phyloP scores from a whole-genome alignment of 2,329 filamentous ascomycete genomes.

The Penicillium aurantiogriseum region DNA sequence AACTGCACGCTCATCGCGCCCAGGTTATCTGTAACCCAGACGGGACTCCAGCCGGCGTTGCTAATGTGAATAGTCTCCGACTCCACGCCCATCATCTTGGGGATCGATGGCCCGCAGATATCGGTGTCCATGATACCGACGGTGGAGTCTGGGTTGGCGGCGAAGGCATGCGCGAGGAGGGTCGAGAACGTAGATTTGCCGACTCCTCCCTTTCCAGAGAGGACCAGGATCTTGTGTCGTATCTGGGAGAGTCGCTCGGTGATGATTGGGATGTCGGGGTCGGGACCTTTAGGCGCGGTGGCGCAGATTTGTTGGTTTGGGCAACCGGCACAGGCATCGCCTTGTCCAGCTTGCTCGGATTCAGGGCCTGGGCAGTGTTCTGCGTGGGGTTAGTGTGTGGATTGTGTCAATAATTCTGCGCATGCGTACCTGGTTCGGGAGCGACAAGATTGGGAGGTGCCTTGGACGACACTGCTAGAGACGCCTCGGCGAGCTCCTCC shows the following conservation, averaged over 20 bases:
- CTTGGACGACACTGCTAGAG: conserved; percentile 73
- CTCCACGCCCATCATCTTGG: conserved; percentile 98
- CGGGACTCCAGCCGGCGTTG: conserved; percentile 85
- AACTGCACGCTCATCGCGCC: conserved; percentile 98
- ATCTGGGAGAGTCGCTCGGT: conserved; percentile 77
- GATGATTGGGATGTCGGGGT: conserved; percentile 89
- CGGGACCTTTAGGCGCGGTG: conserved; percentile 88
- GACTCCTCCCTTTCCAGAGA: conserved; percentile 94
- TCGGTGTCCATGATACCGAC: conserved; percentile 98
- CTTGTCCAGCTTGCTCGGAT: conserved; percentile 56
- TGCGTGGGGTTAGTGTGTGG: conserved; percentile 17
- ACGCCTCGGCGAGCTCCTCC: conserved; percentile 69
- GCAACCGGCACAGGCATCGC: conserved; percentile 87
- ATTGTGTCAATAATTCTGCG: neutral
- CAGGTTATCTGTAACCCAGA: conserved; percentile 92
- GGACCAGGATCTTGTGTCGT: conserved; percentile 85
- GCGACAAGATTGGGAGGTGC: conserved; percentile 81
- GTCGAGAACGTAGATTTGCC: conserved; percentile 94
- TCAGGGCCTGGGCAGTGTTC: conserved; percentile 88
- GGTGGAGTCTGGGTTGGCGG: conserved; percentile 70
- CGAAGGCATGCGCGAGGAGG: conserved; percentile 85
- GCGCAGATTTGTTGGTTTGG: conserved; percentile 96
- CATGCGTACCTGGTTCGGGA: conserved; percentile 69
- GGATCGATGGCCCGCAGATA: conserved; percentile 92
- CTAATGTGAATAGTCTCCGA: conserved; percentile 89